Percentiles rank a stretch among this genome's conserved stretches.
Conservation (phyloP, 1,284 basidiomycete species). For the Phaffia rhodozyma region DNA sequence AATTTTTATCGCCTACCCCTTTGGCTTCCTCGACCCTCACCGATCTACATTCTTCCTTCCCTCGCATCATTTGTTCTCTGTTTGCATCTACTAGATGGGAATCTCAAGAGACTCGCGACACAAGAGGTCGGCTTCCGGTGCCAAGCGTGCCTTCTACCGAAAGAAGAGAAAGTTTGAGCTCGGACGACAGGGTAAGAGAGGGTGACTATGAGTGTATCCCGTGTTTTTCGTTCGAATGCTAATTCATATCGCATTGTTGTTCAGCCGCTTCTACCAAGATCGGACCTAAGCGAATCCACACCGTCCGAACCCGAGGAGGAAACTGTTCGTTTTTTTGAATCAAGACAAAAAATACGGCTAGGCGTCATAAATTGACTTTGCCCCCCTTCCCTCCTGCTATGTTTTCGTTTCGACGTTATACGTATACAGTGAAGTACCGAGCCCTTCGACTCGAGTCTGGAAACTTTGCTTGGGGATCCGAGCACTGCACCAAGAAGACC, state of each 20-base stretch:
- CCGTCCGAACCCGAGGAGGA: constrained; percentile 83
- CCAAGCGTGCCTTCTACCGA: constrained; percentile 87
- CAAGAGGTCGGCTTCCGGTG: constrained; percentile 86
- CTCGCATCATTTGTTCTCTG: neutral
- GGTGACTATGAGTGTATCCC: neutral
- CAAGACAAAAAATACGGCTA: neutral
- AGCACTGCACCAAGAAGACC: constrained; percentile 82
- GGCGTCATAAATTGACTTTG: neutral
- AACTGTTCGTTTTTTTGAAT: constrained; percentile 38
- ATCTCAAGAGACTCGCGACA: constrained; percentile 88
- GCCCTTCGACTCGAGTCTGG: constrained; percentile 86
- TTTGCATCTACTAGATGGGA: constrained; percentile 39
- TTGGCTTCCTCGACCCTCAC: neutral
- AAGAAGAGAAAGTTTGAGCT: constrained; percentile 99
- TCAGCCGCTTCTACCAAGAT: constrained; percentile 82
- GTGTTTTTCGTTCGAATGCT: neutral
- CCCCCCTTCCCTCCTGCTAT: neutral
- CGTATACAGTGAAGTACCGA: constrained; percentile 55
- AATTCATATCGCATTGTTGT: neutral
- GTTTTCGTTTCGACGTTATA: neutral
- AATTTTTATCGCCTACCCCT: neutral
- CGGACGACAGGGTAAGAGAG: constrained; percentile 55
- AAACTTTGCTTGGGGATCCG: constrained; percentile 95
- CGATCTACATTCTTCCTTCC: neutral
- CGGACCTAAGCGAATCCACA: constrained; percentile 81